phyloP scores from a whole-genome alignment of 1,284 basidiomycete species.

The Pseudozyma tsukubaensis region DNA sequence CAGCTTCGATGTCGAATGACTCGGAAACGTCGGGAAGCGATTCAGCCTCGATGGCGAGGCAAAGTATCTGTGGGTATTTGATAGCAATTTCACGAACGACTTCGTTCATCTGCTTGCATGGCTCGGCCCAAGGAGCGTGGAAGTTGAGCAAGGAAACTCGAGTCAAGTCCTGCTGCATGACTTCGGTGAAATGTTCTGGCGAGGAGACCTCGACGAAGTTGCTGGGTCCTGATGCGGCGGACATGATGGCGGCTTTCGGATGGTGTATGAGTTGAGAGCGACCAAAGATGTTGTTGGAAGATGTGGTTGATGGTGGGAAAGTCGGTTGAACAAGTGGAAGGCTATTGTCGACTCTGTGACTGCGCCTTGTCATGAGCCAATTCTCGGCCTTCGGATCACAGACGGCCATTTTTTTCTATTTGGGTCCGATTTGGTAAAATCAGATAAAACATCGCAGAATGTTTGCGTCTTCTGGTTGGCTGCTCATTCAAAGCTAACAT shows the following conservation, averaged over 20 bases:
- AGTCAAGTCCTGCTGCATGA: conserved; percentile 63
- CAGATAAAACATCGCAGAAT: not conserved
- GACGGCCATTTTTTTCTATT: not conserved
- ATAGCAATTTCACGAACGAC: conserved; percentile 73
- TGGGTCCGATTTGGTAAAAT: not conserved
- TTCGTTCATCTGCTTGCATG: conserved; percentile 67
- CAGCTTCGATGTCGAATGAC: conserved; percentile 90
- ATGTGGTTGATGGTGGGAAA: not conserved
- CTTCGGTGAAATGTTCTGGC: conserved; percentile 62
- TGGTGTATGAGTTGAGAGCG: not conserved
- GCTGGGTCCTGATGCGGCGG: conserved; percentile 31
- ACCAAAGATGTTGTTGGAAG: not conserved
- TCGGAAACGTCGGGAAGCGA: conserved; percentile 87
- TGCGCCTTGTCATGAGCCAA: too few species aligned
- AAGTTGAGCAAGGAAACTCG: conserved; percentile 68
- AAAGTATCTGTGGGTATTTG: conserved; percentile 78
- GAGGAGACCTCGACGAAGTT: conserved; percentile 65
- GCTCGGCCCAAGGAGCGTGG: conserved; percentile 68
- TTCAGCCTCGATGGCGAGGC: conserved; percentile 93
- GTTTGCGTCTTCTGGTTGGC: not conserved
- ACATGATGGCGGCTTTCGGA: conserved; percentile 15
- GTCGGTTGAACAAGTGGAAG: not conserved
- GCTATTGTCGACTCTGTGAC: not conserved
- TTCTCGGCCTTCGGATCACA: not conserved
- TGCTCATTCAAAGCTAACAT: not conserved